Conservation (phyloP, 371 early-diverging fungal species). For the Phascolomyces articulosus region DNA sequence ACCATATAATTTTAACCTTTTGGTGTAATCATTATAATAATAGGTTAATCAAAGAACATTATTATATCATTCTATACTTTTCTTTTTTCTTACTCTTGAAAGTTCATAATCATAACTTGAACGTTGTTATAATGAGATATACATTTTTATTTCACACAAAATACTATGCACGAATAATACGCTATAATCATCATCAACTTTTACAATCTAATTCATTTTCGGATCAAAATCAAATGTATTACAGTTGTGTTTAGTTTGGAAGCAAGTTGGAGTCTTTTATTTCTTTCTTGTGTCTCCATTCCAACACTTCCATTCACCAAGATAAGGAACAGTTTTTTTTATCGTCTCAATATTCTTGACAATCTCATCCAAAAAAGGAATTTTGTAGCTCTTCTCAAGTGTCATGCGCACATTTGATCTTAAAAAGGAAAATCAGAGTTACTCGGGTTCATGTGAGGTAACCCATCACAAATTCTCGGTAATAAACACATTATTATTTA, state of each 20-base stretch:
- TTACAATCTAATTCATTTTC: background rate
- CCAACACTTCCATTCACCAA: background rate
- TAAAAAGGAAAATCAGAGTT: background rate
- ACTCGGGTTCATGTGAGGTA: background rate
- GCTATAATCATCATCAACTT: background rate
- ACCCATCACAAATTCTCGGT: background rate
- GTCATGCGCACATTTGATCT: conserved; percentile 2
- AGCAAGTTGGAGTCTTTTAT: no score
- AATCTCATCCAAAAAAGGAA: conserved; percentile 1
- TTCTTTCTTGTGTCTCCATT: background rate
- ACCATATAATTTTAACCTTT: no score
- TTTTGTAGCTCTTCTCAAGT: background rate
- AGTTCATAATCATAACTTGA: no score
- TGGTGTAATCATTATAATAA: no score
- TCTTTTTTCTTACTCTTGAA: no score
- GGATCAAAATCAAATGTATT: background rate
- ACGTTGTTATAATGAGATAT: no score
- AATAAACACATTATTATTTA: no score
- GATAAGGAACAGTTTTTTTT: background rate
- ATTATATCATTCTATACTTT: no score
- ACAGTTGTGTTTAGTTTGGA: no score
- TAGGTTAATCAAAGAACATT: no score
- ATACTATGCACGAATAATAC: no score
- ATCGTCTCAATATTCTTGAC: conserved; percentile 4
- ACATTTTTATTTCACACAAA: no score